Evolutionary conservation across 441 rosid genomes (phyloP), one percentile per base, ranked within the genome.

Genomic region (Pelargonium cotyledonis): DNA sequence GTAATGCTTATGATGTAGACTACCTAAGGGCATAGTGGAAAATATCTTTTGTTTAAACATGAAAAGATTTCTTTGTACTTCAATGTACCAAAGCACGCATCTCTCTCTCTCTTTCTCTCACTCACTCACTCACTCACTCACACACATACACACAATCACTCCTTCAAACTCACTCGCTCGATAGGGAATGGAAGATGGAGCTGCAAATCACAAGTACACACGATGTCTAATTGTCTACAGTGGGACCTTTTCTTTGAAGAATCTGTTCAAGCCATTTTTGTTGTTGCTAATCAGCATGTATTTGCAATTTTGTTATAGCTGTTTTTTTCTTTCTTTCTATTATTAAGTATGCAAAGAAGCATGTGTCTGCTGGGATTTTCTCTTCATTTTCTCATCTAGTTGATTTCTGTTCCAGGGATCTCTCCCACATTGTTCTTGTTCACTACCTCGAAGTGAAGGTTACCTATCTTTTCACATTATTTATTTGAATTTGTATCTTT

Each of bases 371-470:
- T 41, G 67, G 26, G 31, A 38, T 7, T 67, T 23, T 16, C 18
- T 64, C 35, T 49, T 77, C 72, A 65, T 58, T 68, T 73, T 71
- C 72, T 66, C 70, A 60, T 69, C 40, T 70, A 18, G 19, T 60
- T 65, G 57, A 72, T 67, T 72, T 73, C 65, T 72, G 66, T 63
- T 79, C 81, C 95, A 90, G 98, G 87, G 85, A 89, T 75, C 88
- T 80, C 72, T 81, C 89, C 2, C 85, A 86, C 80, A 90, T 93
- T 57, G 98, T 89, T 74, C 82, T 93, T 72, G 98, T 93, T 65
- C 98, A 93, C 77, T 93, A 90, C 74, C 84, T 82, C n/a, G 97
- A 89, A 75, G 94, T 93, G 57, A 88, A 86, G 98, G 98, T 89
- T 23, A 65, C 72, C 61, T 64, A 49, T 43, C 5, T 76, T 49